Evolutionary conservation across 2,329 filamentous ascomycete genomes (phyloP), one percentile per base, ranked within the genome.

Genomic region (Ophiocordyceps camponoti-saundersi): DNA sequence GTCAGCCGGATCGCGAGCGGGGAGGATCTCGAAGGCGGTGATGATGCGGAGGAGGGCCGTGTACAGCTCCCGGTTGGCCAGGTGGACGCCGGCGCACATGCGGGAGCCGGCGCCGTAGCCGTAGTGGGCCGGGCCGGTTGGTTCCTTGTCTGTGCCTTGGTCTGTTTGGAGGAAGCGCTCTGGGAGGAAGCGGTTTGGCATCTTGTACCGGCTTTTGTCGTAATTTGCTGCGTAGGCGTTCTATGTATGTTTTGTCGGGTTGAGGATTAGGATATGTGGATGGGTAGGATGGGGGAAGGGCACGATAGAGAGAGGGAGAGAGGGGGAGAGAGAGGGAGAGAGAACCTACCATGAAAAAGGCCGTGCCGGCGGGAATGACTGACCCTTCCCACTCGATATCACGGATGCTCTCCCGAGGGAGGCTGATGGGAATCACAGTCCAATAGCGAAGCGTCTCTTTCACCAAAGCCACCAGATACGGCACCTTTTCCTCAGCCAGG

Each of bases 391-490:
- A 89, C 4, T 73, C 67, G 48, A 90, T 84, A 50, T 84, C 79
- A 53, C 80, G 83, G 58, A 84, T 82, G 50, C 71, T 82, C 16
- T 77, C 77, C 3, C 85, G 70, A 0, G 85, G 85, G 1, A 92
- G 70, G 54, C 79, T 86, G 54, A 92, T 81, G 2, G 84, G 82
- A 52, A 89, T 84, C 29, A 90, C 84, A 2, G 79, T 82, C 73
- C 80, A 90, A 68, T 77, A 90, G 23, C 85, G 76, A 0, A 90
- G 69, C 1, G 81, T 78, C 58, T 92, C 86, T 57, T 88, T 88
- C 50, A 85, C 82, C 6, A 92, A 63, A 0, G 85, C 85, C 0
- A 82, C 85, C 49, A 92, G 68, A 59, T 88, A 92, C 0, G 80
- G 77, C 0, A 86, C 72, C 55, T 84, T 86, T 56, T 88, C 84